Conservation (phyloP, 2,329 filamentous ascomycete species). For the Didymella segeticola region DNA sequence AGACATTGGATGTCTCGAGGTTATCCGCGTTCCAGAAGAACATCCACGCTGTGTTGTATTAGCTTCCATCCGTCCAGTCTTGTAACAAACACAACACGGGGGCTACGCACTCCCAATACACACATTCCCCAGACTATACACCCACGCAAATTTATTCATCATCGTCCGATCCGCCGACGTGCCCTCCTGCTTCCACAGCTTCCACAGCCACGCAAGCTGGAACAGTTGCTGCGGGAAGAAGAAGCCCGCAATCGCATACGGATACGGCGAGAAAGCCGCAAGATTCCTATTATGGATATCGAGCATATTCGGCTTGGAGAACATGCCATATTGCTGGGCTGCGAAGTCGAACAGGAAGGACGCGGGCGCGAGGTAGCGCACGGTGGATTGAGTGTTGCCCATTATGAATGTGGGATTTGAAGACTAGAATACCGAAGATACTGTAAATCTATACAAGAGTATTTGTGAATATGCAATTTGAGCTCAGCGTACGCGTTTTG, state of each 20-base stretch:
- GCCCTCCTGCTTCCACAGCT: constrained; percentile 58
- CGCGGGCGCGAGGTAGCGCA: constrained; percentile 61
- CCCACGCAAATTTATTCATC: constrained; percentile 63
- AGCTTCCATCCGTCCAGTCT: not conserved
- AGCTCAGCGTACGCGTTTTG: not conserved
- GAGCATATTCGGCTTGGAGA: constrained; percentile 64
- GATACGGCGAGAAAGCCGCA: constrained; percentile 65
- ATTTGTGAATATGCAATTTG: too few relatives aligned
- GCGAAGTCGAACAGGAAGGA: constrained; percentile 65
- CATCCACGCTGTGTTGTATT: constrained; percentile 58
- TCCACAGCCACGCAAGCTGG: constrained; percentile 65
- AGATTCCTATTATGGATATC: constrained; percentile 65
- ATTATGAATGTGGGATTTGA: constrained; percentile 44
- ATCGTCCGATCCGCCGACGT: constrained; percentile 54
- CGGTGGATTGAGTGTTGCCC: constrained; percentile 62
- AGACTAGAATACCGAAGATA: not conserved
- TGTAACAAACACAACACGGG: not conserved
- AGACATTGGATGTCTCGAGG: constrained; percentile 61
- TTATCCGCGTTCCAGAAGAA: constrained; percentile 65
- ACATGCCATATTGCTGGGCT: constrained; percentile 66
- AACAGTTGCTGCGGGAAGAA: constrained; percentile 68
- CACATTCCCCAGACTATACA: constrained; percentile 63
- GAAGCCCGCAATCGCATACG: constrained; percentile 65
- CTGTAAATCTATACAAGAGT: too few relatives aligned
- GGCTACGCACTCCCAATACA: constrained; percentile 62